These are phyloP conservation scores for Diaporthe batatas DNA, from an alignment of 2,329 filamentous ascomycete species.

Conservation along the genomic window DNA sequence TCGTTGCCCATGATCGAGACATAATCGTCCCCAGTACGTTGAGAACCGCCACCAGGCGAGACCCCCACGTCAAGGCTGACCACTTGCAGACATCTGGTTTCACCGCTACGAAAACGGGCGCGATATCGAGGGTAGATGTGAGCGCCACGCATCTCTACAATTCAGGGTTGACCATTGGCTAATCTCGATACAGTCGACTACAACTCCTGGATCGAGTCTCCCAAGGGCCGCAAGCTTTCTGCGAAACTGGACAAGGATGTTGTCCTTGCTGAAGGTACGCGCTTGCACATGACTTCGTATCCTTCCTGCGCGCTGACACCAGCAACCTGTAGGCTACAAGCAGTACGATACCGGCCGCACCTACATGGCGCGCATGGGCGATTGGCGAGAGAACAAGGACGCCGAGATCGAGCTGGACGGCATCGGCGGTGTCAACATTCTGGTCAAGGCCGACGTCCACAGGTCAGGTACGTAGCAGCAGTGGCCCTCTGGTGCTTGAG, in stretches of 20 bases:
- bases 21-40: conserved; percentile 92
- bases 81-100: conserved; percentile 88
- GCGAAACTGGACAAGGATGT: conserved; percentile 81
- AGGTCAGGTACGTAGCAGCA: conserved; percentile 77
- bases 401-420: conserved; percentile 93
- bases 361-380: conserved; percentile 91
- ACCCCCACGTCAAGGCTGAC: conserved; percentile 46
- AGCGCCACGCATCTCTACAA: conserved; percentile 52
- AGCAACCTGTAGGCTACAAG: conserved; percentile 77
- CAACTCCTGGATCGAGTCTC: conserved; percentile 98
- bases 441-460: conserved; percentile 98
- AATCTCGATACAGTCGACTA: conserved; percentile 81
- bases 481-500: background rate
- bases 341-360: conserved; percentile 91
- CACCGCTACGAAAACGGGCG: conserved; percentile 84
- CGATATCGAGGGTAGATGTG: conserved; percentile 96
- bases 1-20: conserved; percentile 93
- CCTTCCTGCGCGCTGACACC: conserved; percentile 39
- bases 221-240: conserved; percentile 83
- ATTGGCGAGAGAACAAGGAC: conserved; percentile 93
- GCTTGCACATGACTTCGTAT: no score
- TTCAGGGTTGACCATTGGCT: background rate
- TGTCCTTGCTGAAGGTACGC: conserved; percentile 87
- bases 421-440: conserved; percentile 95
- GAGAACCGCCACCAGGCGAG: background rate